Evolutionary conservation across 1,284 basidiomycete genomes (phyloP).

Genomic region (Apiotrichum mycotoxinovorans): DNA sequence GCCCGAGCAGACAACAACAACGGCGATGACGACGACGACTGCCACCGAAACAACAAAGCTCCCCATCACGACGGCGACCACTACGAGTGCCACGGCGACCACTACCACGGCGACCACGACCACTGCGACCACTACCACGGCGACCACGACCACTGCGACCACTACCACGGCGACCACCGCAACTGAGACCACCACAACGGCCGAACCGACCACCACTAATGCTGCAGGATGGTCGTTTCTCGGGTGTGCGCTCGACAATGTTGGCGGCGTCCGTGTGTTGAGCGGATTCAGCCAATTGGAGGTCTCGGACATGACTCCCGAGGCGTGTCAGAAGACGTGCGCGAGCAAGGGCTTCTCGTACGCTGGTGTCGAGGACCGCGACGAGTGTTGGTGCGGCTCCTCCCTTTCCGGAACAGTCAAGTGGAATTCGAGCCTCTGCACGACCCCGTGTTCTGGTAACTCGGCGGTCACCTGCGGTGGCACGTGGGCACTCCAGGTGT

Average conservation of each 20-base stretch:
- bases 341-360: slow-evolving; percentile 39
- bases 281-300: slow-evolving; percentile 12
- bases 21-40: slow-evolving; percentile 15
- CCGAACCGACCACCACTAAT: slow-evolving; percentile 19
- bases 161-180: slow-evolving; percentile 11
- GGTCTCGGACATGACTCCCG: slow-evolving; percentile 31
- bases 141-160: slow-evolving; percentile 16
- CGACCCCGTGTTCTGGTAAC: slow-evolving; percentile 39
- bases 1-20: background rate
- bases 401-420: slow-evolving; percentile 22
- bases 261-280: slow-evolving; percentile 19
- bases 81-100: background rate
- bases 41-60: too few species aligned
- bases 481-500: slow-evolving; percentile 35
- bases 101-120: background rate
- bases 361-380: slow-evolving; percentile 44
- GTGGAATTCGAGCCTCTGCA: slow-evolving; percentile 20
- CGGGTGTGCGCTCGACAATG: slow-evolving; percentile 36
- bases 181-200: background rate
- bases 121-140: background rate
- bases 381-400: slow-evolving; percentile 45
- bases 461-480: slow-evolving; percentile 42
- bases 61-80: too few species aligned
- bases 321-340: slow-evolving; percentile 38
- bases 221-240: slow-evolving; percentile 38